Conservation (phyloP, 2,329 filamentous ascomycete species). For the Sclerotinia nivalis region DNA sequence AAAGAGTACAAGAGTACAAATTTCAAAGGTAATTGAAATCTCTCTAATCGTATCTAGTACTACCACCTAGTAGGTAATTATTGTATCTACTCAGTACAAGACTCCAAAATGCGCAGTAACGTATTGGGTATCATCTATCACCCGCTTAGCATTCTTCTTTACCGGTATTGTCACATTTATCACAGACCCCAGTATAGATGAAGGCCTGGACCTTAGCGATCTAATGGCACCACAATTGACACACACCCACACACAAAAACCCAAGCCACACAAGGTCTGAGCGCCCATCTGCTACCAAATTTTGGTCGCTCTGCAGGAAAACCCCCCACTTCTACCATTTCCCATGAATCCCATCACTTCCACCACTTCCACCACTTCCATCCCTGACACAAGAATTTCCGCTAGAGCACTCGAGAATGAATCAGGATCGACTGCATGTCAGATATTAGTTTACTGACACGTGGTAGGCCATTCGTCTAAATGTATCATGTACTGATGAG, state of each 20-base stretch:
- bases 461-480: constrained; percentile 18
- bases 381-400: constrained; percentile 1
- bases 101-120: neutral
- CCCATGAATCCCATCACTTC: too few relatives aligned
- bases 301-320: neutral
- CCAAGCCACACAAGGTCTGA: constrained; percentile 10
- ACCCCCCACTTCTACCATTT: neutral
- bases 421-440: constrained; percentile 25
- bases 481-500: constrained; percentile 2
- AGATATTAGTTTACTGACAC: constrained; percentile 23
- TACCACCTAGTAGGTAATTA: neutral
- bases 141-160: neutral
- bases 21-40: neutral
- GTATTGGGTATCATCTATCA: neutral
- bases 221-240: constrained; percentile 10
- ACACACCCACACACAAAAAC: neutral
- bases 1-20: neutral
- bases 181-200: neutral
- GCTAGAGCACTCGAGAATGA: constrained; percentile 17
- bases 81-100: neutral
- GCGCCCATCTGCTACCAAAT: constrained; percentile 7
- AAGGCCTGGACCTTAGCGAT: neutral
- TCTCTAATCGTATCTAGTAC: neutral
- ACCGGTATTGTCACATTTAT: neutral
- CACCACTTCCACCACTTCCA: neutral